Evolutionary conservation across 768 basidiomycete genomes (phyloP).

Genomic region (Trametes meyenii): DNA sequence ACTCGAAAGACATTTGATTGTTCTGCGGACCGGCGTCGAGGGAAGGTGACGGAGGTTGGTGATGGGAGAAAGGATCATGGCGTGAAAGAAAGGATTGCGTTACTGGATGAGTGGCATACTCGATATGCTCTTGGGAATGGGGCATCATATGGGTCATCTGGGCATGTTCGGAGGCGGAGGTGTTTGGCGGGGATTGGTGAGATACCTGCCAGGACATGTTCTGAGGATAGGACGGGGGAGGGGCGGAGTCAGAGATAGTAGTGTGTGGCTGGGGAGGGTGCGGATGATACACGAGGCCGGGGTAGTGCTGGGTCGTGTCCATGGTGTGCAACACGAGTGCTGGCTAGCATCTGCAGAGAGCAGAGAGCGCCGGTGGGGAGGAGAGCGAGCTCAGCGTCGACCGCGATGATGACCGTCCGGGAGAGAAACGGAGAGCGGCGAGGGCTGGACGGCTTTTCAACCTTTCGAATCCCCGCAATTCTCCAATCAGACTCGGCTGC

Average conservation of each 20-base stretch:
- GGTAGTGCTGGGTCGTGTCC: slow-evolving; percentile 27
- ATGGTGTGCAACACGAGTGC: slow-evolving; percentile 19
- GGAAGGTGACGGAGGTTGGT: slow-evolving; percentile 21
- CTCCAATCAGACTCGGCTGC: slow-evolving; percentile 26
- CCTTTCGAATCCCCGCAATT: slow-evolving; percentile 19
- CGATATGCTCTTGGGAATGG: slow-evolving; percentile 25
- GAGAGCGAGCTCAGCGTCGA: slow-evolving; percentile 11
- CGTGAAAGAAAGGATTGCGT: slow-evolving; percentile 22
- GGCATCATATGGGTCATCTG: slow-evolving; percentile 28
- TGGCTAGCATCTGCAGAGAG: slow-evolving; percentile 20
- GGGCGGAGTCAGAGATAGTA: slow-evolving; percentile 24
- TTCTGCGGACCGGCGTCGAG: slow-evolving; percentile 13
- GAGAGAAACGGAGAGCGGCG: slow-evolving; percentile 19
- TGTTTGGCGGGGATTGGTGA: slow-evolving; percentile 24
- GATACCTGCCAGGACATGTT: slow-evolving; percentile 30
- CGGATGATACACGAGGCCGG: slow-evolving; percentile 29
- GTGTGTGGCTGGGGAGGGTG: slow-evolving; percentile 23
- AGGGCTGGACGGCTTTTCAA: slow-evolving; percentile 24
- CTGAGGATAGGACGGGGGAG: slow-evolving; percentile 21
- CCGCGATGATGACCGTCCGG: slow-evolving; percentile 24
- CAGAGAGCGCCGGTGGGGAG: not conserved
- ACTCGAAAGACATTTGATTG: slow-evolving; percentile 21
- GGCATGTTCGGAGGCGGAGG: slow-evolving; percentile 23
- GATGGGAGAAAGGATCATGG: slow-evolving; percentile 12
- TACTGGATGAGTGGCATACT: slow-evolving; percentile 28